Base-by-base conservation (phyloP, 2,329 filamentous ascomycete species). In the Daldinia sp. region DNA sequence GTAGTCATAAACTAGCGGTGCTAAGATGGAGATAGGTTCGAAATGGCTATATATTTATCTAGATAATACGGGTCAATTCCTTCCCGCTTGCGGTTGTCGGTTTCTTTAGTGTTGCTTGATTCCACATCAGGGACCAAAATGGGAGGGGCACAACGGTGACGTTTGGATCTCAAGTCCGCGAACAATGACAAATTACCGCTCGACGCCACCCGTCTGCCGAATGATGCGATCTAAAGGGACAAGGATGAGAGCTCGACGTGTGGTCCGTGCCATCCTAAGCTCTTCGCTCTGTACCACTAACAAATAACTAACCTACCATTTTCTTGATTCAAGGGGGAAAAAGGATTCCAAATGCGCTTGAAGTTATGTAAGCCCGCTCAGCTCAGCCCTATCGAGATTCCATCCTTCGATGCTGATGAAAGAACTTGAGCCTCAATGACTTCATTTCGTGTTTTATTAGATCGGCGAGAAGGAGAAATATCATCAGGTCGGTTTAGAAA, bases 101-200 rank as follows among this genome's bases (percentile, higher is more conserved):
- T 37, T 19, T 21, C 1, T 4, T 47, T 25, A 43, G 19, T 43
- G 19, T 43, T 30, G 21, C 10, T 29, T 51, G 56, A 63, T 66
- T 63, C 55, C 56, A 45, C 54, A 57, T 55, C 45, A 41, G 35
- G 23, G 41, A 54, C 43, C 25, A 25, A 41, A 32, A 15, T 35
- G 17, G 21, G 25, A 37, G 30, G 41, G 48, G 37, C 6, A 47
- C 3, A 62, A 56, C 50, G 41, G 61, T 64, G 61, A 67, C 58
- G 61, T 62, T 50, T 32, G 19, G 47, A 17, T 10, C 45, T 11
- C 10, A 30, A 21, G 10, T 53, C 29, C 19, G 29, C 39, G 25
- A 30, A 35, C 17, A 53, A 62, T 67, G 61, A 67, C 65, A 67
- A 67, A 67, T 67, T 51, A n/a, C 17, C 30, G 19, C 21, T 50